Evolutionary conservation across 805 yeast genomes (phyloP), one percentile per base, ranked within the genome.

Genomic region (Metschnikowia similis): DNA sequence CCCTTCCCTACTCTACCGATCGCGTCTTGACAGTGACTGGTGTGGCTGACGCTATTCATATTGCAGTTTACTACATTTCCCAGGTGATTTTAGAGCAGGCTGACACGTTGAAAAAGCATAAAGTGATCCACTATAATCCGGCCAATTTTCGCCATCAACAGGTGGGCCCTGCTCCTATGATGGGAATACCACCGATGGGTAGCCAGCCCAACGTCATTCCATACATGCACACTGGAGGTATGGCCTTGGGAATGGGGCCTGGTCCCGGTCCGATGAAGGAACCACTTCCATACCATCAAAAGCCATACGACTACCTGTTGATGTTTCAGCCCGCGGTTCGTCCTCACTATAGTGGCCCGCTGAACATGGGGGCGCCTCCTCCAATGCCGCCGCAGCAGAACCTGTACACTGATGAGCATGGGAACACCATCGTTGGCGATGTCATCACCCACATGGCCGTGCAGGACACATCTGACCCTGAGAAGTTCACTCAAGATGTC

Each of bases 11-110:
- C 52, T 85, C 92, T 0, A 87, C 90, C 13, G 96, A 89, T 64
- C 75, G 96, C 51, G 73, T 86, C 17, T 70, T 89, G 43, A 75
- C 82, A 26, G 77, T 89, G 7, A 72, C 77, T 5, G 96, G 96
- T 6, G 92, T 87, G 11, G 89, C 90, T 1, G 96, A 89, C 68
- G 90, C 96, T 1, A 80, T 89, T 38, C 95, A 87, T 62, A 87
- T 88, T 57, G 96, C 96, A 8, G 74, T 83, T 0, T 87, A 84
- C 66, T 85, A 84, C 62, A 76, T 87, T 49, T 83, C 87, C 1
- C 86, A 83, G 64, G 84, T 87, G 3, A 74, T 84, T 48, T 62
- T 82, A 46, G 85, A 82, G 55, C 84, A 83, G 60, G 77, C 79
- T 52, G 82, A 77, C 53, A 56, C 66, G 30, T 67, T 73, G 48